phyloP scores from a whole-genome alignment of 129 eudicot genomes.

The Rutidosis leptorrhynchoides region DNA sequence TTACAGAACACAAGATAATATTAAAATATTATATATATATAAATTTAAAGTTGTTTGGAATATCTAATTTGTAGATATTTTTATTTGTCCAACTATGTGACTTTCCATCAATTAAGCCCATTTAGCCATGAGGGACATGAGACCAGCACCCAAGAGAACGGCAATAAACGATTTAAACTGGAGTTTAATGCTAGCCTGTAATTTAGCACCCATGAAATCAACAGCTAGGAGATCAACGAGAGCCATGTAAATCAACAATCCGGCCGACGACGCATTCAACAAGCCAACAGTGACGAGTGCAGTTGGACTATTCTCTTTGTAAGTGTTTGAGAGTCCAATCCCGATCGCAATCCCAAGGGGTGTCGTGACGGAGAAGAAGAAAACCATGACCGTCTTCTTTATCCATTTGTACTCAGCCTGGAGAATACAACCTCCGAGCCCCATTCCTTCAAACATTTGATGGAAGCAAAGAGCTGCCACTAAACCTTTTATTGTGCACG shows the following conservation, averaged over 20 bases:
- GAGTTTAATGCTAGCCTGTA: conserved; percentile 48
- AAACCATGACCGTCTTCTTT: conserved; percentile 48
- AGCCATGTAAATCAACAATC: conserved; percentile 58
- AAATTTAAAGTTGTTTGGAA: too few species aligned
- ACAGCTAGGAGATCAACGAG: conserved; percentile 54
- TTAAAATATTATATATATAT: too few species aligned
- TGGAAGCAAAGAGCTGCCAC: conserved; percentile 76
- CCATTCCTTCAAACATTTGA: conserved; percentile 88
- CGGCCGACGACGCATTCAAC: conserved; percentile 53
- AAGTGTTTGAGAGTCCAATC: conserved; percentile 41
- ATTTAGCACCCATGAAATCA: conserved; percentile 49
- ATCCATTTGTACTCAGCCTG: conserved; percentile 53
- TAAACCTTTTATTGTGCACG: conserved; percentile 59
- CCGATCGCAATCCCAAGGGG: conserved; percentile 59
- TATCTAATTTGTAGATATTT: too few species aligned
- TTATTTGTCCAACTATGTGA: too few species aligned
- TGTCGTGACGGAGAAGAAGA: conserved; percentile 58
- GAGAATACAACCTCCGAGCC: conserved; percentile 81
- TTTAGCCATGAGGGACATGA: conserved; percentile 59
- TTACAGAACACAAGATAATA: too few species aligned
- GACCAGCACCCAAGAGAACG: conserved; percentile 53
- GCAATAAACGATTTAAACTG: conserved; percentile 41
- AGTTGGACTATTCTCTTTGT: conserved; percentile 51
- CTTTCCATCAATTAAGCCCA: too few species aligned
- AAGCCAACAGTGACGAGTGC: conserved; percentile 49